Base-by-base conservation (phyloP, 345 rosid genomes). In the Aegle marmelos region DNA sequence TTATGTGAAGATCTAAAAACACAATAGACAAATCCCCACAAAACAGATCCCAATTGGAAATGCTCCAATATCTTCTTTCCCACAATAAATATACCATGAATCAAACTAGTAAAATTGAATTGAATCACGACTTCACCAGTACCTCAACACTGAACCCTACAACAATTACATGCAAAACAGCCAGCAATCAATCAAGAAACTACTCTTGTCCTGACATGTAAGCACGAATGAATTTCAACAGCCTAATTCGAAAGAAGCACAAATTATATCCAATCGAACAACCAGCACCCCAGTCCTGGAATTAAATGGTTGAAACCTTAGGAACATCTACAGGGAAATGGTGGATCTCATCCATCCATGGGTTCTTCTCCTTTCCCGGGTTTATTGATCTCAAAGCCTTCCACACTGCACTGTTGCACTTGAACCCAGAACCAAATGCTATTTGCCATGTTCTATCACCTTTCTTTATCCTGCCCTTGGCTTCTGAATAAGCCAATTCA, bases 281-380 rank as follows among this genome's bases (percentile, higher is more conserved):
- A 48, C 62, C 59, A 67, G 56, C 66, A 41, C n/a, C 27, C 60
- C 16, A 36, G 68, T 27, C 73, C 78, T 16, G n/a, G 62, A 66
- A 57, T 68, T 80, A 87, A 77, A 90, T 79, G 24, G 79, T 76
- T 67, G 92, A 81, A n/a, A 87, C 82, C 78, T 83, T 90, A 1
- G 92, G 94, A 64, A 90, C 94, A 65, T 87, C 78, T 14, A 91
- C 94, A 0, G 96, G 96, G 78, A 87, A 89, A 75, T 82, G 83
- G 70, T 86, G 72, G 17, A 89, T 87, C 61, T 88, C 90, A 60
- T 84, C 87, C 84, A 86, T 85, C 90, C 92, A 87, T 7, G 89
- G 90, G 66, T 61, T 87, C 85, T 82, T 84, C 79, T 86, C 87
- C 74, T 84, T 86, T 11, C 80, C 86, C 0, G 88, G 88, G 72